Evolutionary conservation across 139 green algal species (phyloP), one percentile per base, ranked within the genome.

Genomic region (Chlorella sp.): DNA sequence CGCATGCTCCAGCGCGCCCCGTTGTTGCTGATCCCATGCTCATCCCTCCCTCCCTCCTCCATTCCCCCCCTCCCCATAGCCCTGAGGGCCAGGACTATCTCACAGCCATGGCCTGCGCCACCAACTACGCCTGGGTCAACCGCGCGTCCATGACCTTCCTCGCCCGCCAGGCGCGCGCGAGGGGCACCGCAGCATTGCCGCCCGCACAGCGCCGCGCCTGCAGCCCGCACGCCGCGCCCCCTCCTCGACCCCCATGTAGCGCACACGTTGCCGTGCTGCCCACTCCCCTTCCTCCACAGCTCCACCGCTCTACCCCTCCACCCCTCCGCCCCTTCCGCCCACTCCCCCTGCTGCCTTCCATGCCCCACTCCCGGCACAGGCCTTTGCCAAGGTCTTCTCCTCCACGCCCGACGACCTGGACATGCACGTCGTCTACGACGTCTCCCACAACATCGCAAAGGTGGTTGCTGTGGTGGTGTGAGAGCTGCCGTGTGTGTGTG

Each of bases 111-210:
- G 81, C 92, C 1, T 94, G 87, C 82, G 93, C 93, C 17, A 92
- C 93, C 60, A 97, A 97, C 88, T 97, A 95, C 76, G 93, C 93
- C 17, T 97, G 90, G 89, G 93, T 97, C 31, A 97, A 97, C 87
- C 84, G 93, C 46, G 87, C 74, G 50, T 86, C 83, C 68, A 97
- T 97, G 91, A 96, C 92, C 33, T 96, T 95, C 80, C 85, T 97
- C 25, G 83, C 76, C 23, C 83, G 92, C 17, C 82, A 93, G 75
- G n/a, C n/a, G n/a, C n/a, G n/a, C n/a, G n/a, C n/a, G n/a, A n/a
- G n/a, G n/a, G n/a, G n/a, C n/a, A n/a, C n/a, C n/a, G n/a, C n/a
- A n/a, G n/a, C n/a, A n/a, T n/a, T n/a, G n/a, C n/a, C n/a, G n/a
- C n/a, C n/a, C n/a, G n/a, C n/a, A n/a, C n/a, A n/a, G n/a, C n/a